Evolutionary conservation across 352 stramenopile species (phyloP).

Genomic region (Globisporangium middletonii): DNA sequence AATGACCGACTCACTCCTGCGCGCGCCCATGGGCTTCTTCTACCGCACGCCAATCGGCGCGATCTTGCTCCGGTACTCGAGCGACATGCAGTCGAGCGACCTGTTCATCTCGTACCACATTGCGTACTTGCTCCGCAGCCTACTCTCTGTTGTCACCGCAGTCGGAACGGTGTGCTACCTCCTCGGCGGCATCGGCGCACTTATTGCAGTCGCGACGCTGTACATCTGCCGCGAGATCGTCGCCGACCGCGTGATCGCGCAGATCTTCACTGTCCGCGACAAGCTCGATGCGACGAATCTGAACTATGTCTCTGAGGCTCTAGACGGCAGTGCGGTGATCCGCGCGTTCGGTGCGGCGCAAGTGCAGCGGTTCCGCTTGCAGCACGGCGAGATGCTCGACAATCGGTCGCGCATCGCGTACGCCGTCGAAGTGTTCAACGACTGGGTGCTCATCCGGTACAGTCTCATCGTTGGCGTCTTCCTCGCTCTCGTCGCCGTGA

Average conservation of each 20-base stretch:
- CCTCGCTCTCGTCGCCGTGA: constrained; percentile 25
- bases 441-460: constrained; percentile 24
- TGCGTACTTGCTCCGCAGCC: constrained; percentile 24
- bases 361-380: constrained; percentile 22
- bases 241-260: constrained; percentile 15
- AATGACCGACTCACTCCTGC: constrained; percentile 29
- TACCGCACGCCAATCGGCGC: constrained; percentile 33
- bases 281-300: constrained; percentile 23
- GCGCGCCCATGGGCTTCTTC: constrained; percentile 35
- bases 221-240: constrained; percentile 17
- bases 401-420: constrained; percentile 23
- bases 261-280: constrained; percentile 25
- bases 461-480: constrained; percentile 26
- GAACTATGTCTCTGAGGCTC: constrained; percentile 34
- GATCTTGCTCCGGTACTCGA: constrained; percentile 34
- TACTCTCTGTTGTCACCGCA: constrained; percentile 13
- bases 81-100: constrained; percentile 17
- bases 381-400: constrained; percentile 25
- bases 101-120: constrained; percentile 24
- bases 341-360: constrained; percentile 28
- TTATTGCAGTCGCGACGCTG: constrained; percentile 19
- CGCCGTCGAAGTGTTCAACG: constrained; percentile 21
- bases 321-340: constrained; percentile 31
- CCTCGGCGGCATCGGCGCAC: constrained; percentile 15
- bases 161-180: constrained; percentile 30